A percentile compares a stretch with the other conserved stretches of the same genome.
Conservation (phyloP, 73 alveolate species). For the Paramecium primaurelia region DNA sequence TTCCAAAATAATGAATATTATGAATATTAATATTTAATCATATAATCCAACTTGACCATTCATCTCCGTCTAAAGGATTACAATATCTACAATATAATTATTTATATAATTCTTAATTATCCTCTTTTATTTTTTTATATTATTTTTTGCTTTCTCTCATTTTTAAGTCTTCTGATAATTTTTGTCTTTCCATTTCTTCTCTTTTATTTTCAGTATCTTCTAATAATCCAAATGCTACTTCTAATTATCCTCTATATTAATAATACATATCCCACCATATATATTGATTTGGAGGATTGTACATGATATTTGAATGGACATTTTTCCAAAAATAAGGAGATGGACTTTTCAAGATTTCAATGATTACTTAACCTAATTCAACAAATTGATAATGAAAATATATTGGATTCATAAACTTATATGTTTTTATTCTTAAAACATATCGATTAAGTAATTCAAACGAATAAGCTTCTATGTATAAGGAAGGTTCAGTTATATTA, state of each 20-base stretch:
- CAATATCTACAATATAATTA: slow-evolving; percentile 30
- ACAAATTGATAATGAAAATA: not conserved
- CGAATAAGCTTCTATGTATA: not conserved
- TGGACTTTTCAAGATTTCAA: slow-evolving; percentile 47
- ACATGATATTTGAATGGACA: slow-evolving; percentile 38
- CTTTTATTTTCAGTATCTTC: slow-evolving; percentile 59
- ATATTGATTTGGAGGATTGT: slow-evolving; percentile 51
- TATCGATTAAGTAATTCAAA: not conserved
- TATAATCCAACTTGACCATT: slow-evolving; percentile 43
- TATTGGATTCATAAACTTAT: slow-evolving; percentile 55
- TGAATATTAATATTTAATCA: not conserved
- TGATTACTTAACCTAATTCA: slow-evolving; percentile 32
- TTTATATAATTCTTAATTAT: not conserved
- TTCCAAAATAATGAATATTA: not conserved
- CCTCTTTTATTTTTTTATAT: not conserved
- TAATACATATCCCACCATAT: slow-evolving; percentile 60
- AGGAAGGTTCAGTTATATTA: not conserved
- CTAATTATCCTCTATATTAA: slow-evolving; percentile 50
- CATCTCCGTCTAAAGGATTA: not conserved
- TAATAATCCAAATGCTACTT: slow-evolving; percentile 54
- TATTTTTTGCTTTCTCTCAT: not conserved
- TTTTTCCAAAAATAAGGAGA: slow-evolving; percentile 61
- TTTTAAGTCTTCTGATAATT: slow-evolving; percentile 9
- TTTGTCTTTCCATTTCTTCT: slow-evolving; percentile 29
- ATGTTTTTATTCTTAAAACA: slow-evolving; percentile 27